Conservation (phyloP, 148 eudicot genomes). For the Amaranthus palmeri region DNA sequence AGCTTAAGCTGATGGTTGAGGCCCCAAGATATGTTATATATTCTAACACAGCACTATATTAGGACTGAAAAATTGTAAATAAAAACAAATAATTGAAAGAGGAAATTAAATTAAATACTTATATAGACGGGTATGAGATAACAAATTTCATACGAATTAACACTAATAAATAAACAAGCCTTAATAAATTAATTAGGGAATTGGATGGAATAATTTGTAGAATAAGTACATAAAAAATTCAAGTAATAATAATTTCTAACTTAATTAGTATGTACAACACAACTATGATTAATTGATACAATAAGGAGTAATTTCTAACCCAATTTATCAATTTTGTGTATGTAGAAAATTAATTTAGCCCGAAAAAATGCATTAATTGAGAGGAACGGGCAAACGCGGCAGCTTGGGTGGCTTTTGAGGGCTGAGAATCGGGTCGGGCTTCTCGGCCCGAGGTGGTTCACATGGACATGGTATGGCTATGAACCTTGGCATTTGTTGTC, state of each 20-base stretch:
- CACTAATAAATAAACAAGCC: neutral
- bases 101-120: too few relatives aligned
- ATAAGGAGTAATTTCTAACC: neutral
- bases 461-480: constrained; percentile 81
- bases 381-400: constrained; percentile 43
- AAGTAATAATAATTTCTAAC: neutral
- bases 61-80: too few relatives aligned
- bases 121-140: neutral
- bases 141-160: neutral
- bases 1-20: too few relatives aligned
- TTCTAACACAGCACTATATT: too few relatives aligned
- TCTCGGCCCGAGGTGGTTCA: constrained; percentile 40
- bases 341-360: neutral
- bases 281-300: neutral
- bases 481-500: constrained; percentile 57
- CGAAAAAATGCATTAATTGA: constrained; percentile 23
- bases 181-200: too few relatives aligned
- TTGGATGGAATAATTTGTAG: neutral
- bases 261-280: neutral
- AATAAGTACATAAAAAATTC: neutral
- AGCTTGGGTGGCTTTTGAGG: constrained; percentile 43
- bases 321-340: neutral
- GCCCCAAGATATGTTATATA: too few relatives aligned
- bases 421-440: constrained; percentile 18
- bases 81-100: too few relatives aligned